Conservation (phyloP, 768 basidiomycete species). For the Rhizopogon vulgaris region DNA sequence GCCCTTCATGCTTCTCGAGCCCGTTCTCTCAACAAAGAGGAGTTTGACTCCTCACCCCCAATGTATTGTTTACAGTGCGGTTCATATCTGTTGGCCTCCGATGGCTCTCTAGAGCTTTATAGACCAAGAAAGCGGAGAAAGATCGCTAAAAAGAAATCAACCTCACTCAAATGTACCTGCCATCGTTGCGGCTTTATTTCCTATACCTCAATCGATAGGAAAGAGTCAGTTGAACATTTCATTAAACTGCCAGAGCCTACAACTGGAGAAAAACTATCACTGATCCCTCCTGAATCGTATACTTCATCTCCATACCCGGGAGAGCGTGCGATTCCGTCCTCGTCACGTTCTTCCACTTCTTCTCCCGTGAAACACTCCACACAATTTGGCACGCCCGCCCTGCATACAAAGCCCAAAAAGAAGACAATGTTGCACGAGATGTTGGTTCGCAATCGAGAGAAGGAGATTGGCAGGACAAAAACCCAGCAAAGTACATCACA, state of each 20-base stretch:
- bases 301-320: background rate
- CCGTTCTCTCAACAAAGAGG: slow-evolving; percentile 22
- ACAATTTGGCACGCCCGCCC: background rate
- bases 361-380: background rate
- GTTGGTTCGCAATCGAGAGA: slow-evolving; percentile 53
- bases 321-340: background rate
- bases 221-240: background rate
- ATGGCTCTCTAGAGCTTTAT: slow-evolving; percentile 30
- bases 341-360: background rate
- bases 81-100: slow-evolving; percentile 35
- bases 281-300: background rate
- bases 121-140: slow-evolving; percentile 23
- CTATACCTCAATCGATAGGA: background rate
- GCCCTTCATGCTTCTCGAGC: slow-evolving; percentile 52
- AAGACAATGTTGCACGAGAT: slow-evolving; percentile 55
- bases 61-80: slow-evolving; percentile 53
- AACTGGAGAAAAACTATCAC: background rate
- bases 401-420: slow-evolving; percentile 44
- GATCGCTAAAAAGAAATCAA: slow-evolving; percentile 8
- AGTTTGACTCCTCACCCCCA: slow-evolving; percentile 12
- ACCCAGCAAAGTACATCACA: slow-evolving; percentile 12
- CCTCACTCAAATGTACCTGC: slow-evolving; percentile 11
- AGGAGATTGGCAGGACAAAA: slow-evolving; percentile 25
- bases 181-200: slow-evolving; percentile 14
- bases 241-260: background rate